These are phyloP conservation scores for Oryza coarctata DNA, from an alignment of 176 grass and related monocot genomes.

Conservation along the genomic window DNA sequence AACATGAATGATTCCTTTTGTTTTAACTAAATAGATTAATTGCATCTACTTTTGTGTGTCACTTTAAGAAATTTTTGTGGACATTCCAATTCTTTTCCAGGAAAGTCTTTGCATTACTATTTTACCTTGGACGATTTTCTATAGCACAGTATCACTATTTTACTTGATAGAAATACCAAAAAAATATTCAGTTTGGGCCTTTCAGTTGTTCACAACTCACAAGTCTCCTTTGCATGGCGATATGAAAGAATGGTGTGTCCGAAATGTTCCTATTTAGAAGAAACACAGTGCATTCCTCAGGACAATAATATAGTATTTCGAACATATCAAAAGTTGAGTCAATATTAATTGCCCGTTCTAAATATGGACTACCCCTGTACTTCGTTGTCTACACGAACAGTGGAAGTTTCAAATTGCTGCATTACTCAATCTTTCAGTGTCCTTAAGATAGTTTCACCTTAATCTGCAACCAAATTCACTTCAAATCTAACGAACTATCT, in stretches of 20 bases:
- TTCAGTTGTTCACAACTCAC: neutral
- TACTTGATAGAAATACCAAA: no score
- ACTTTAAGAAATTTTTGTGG: neutral
- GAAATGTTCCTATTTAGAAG: neutral
- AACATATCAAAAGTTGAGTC: neutral
- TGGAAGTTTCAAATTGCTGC: neutral
- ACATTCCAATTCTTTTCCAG: neutral
- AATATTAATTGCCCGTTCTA: neutral
- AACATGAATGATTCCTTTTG: no score
- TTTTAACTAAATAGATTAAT: no score
- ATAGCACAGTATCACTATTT: no score
- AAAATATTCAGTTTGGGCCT: neutral
- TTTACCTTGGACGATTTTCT: no score
- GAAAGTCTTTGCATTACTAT: neutral
- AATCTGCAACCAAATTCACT: neutral
- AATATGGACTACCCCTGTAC: neutral
- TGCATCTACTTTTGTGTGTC: no score
- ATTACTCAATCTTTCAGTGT: neutral
- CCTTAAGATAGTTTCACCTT: neutral
- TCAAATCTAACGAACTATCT: conserved; percentile 2
- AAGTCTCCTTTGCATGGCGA: neutral
- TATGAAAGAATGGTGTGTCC: neutral
- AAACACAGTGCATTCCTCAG: neutral
- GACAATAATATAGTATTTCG: neutral
- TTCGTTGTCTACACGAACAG: no score